Conservation (phyloP, 106 monocot species). For the Triglochin maritima region DNA sequence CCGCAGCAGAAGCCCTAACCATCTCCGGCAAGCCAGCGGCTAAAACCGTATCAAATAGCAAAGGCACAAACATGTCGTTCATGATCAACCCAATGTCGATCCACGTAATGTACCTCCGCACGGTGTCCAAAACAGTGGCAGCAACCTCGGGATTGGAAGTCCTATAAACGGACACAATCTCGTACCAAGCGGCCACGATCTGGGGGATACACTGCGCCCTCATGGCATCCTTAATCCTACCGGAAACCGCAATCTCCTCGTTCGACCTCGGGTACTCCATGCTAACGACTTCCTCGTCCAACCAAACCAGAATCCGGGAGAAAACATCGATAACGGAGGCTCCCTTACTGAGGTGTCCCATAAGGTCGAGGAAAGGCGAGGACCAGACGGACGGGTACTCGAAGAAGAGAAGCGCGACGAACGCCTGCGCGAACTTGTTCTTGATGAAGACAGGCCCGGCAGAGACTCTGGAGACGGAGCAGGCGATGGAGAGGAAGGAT, state of each 20-base stretch:
- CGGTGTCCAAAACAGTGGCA: slow-evolving; percentile 45
- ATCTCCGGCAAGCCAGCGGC: slow-evolving; percentile 9
- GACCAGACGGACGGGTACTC: slow-evolving; percentile 64
- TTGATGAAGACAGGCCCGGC: slow-evolving; percentile 53
- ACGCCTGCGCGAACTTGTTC: slow-evolving; percentile 77
- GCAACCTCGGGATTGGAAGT: slow-evolving; percentile 39
- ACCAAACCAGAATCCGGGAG: slow-evolving; percentile 35
- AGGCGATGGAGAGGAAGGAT: slow-evolving; percentile 41
- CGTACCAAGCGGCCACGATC: slow-evolving; percentile 58
- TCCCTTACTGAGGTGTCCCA: slow-evolving; percentile 28
- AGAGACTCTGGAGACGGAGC: slow-evolving; percentile 9
- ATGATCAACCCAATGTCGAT: slow-evolving; percentile 73
- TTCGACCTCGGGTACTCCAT: slow-evolving; percentile 67
- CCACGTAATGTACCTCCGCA: slow-evolving; percentile 64
- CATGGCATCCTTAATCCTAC: slow-evolving; percentile 80
- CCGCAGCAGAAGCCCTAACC: slow-evolving; percentile 42
- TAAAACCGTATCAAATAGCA: slow-evolving; percentile 58
- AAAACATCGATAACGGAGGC: slow-evolving; percentile 44
- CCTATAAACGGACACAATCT: slow-evolving; percentile 32
- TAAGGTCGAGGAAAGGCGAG: slow-evolving; percentile 41
- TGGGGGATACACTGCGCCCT: slow-evolving; percentile 72
- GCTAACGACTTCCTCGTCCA: slow-evolving; percentile 72
- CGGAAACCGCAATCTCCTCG: slow-evolving; percentile 36
- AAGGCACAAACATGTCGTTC: slow-evolving; percentile 56
- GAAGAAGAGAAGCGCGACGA: slow-evolving; percentile 42